phyloP scores from a whole-genome alignment of 164 flowering plant genomes.

The Magnolia kwangsiensis region DNA sequence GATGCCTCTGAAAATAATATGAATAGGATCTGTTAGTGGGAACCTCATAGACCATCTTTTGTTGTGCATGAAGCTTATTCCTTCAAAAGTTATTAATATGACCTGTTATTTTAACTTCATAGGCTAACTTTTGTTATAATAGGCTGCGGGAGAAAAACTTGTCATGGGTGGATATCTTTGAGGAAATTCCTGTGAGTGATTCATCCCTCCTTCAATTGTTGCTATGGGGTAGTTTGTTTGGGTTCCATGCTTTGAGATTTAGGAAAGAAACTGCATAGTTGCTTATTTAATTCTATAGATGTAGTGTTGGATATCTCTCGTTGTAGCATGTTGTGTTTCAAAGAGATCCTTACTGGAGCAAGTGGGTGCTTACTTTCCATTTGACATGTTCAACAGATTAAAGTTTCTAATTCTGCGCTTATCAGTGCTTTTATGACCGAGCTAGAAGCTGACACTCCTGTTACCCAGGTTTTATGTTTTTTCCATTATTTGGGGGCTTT shows the following conservation, averaged over 20 bases:
- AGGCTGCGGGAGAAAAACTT: constrained; percentile 96
- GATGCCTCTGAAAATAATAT: background rate
- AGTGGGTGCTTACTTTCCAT: background rate
- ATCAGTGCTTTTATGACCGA: constrained; percentile 95
- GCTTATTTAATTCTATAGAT: background rate
- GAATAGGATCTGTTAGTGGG: background rate
- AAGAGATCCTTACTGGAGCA: background rate
- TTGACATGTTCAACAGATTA: constrained; percentile 49
- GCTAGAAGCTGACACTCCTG: constrained; percentile 82
- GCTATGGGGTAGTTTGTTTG: background rate
- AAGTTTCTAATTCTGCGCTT: constrained; percentile 97
- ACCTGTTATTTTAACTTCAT: constrained; percentile 6
- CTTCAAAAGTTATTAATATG: background rate
- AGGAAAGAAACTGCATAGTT: background rate
- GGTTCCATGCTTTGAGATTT: background rate
- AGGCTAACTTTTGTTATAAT: constrained; percentile 16
- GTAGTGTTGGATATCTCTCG: background rate
- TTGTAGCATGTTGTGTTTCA: background rate
- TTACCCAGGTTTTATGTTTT: constrained; percentile 54
- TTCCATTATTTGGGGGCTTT: constrained; percentile 1
- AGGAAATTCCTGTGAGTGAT: constrained; percentile 89
- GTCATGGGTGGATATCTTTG: constrained; percentile 97
- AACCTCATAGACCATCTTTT: background rate
- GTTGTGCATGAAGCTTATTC: background rate
- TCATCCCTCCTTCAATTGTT: constrained; percentile 7